phyloP scores from a whole-genome alignment of 208 protist genomes.

The Trypanosoma scelopori region DNA sequence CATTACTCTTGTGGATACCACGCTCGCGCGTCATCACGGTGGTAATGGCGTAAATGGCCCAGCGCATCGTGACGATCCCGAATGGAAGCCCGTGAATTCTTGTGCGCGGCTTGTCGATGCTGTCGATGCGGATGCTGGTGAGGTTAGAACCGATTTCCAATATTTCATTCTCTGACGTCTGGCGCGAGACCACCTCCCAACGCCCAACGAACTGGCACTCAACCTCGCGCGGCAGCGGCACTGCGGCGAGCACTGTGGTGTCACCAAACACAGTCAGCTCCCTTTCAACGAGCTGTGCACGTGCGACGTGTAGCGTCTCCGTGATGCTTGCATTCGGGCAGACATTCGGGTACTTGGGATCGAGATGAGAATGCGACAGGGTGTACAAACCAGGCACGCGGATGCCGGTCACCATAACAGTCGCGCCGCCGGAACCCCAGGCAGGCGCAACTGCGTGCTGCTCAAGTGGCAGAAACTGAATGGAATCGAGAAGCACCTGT shows the following conservation, averaged over 20 bases:
- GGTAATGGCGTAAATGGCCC: conserved; percentile 64
- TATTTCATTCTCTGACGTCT: conserved; percentile 52
- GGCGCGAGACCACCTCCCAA: conserved; percentile 84
- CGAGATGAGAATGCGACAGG: conserved; percentile 49
- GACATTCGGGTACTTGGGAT: conserved; percentile 60
- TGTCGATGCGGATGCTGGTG: conserved; percentile 64
- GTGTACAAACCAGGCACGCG: conserved; percentile 75
- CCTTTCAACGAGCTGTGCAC: conserved; percentile 59
- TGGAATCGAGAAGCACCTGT: conserved; percentile 42
- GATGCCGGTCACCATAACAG: conserved; percentile 57
- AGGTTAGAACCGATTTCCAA: conserved; percentile 58
- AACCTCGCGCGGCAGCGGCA: conserved; percentile 68
- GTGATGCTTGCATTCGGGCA: conserved; percentile 61
- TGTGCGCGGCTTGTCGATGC: conserved; percentile 41
- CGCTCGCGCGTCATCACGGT: conserved; percentile 8
- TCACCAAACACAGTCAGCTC: conserved; percentile 75
- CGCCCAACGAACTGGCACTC: conserved; percentile 57
- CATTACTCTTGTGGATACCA: conserved; percentile 4
- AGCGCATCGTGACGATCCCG: conserved; percentile 82
- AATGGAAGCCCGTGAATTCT: conserved; percentile 78
- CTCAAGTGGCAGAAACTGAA: conserved; percentile 43
- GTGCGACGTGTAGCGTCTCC: conserved; percentile 73
- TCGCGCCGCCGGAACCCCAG: conserved; percentile 47
- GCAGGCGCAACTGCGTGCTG: conserved; percentile 46
- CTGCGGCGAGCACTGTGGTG: conserved; percentile 54